These are phyloP conservation scores for Blastomyces percursus DNA, from an alignment of 2,329 filamentous ascomycete genomes.

Conservation along the genomic window DNA sequence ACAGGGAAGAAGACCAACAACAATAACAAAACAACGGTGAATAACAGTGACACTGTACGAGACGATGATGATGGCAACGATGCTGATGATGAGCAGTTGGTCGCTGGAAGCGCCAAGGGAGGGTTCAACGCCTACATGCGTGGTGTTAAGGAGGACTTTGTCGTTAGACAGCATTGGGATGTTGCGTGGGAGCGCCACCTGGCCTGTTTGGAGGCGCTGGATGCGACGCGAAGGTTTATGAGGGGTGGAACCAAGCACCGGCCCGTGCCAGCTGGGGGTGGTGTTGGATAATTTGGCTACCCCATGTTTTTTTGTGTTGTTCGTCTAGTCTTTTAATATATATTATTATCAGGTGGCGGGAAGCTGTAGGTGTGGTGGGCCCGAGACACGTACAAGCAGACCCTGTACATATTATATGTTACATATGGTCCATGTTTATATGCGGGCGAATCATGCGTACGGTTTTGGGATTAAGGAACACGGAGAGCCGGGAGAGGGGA, in stretches of 20 bases:
- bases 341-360: neutral
- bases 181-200: slow-evolving; percentile 37
- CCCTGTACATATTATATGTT: neutral
- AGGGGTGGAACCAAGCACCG: slow-evolving; percentile 7
- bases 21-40: neutral
- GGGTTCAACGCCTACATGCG: slow-evolving; percentile 37
- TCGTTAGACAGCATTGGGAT: slow-evolving; percentile 39
- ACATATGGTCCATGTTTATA: neutral
- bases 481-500: neutral
- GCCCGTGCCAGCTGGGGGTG: neutral
- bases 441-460: neutral
- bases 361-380: neutral
- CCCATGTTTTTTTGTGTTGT: neutral
- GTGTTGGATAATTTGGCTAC: neutral
- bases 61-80: slow-evolving; percentile 18
- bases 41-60: neutral
- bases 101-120: slow-evolving; percentile 25
- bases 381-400: neutral
- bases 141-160: slow-evolving; percentile 36
- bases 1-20: neutral
- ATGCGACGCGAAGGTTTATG: slow-evolving; percentile 11
- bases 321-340: neutral
- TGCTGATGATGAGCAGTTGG: slow-evolving; percentile 22
- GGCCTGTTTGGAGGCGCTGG: slow-evolving; percentile 32
- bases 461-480: neutral